Percentiles rank a stretch among this genome's conserved stretches.
phyloP scores from a whole-genome alignment of 208 protist species.

The Novymonas esmeraldas region DNA sequence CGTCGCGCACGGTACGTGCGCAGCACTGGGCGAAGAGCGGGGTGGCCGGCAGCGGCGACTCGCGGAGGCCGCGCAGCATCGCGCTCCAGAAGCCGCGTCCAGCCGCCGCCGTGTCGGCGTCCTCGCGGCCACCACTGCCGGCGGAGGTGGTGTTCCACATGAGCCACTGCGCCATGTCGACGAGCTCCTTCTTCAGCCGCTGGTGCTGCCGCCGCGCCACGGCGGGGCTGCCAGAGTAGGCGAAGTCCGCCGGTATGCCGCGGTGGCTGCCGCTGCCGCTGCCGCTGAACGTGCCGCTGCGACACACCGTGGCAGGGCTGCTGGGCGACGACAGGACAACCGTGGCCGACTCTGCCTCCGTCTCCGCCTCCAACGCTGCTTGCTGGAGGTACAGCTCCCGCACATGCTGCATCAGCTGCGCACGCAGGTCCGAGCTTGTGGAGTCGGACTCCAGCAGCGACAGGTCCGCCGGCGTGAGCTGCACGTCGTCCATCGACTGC shows the following conservation, averaged over 20 bases:
- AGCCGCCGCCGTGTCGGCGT: neutral
- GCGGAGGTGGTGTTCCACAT: conserved; percentile 23
- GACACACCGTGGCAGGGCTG: no score
- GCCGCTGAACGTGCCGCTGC: no score
- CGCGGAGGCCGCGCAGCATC: conserved; percentile 42
- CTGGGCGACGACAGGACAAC: no score
- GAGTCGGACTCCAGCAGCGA: conserved; percentile 33
- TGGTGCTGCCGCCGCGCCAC: conserved; percentile 29
- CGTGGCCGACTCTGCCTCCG: no score
- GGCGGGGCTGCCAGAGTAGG: conserved; percentile 14
- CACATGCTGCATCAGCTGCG: conserved; percentile 14
- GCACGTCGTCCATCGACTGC: conserved; percentile 17
- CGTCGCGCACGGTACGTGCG: conserved; percentile 49
- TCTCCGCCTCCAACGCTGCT: neutral
- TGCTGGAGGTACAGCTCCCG: neutral
- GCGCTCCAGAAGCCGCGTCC: conserved; percentile 40
- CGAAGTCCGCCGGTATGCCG: no score
- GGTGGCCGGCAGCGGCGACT: conserved; percentile 38
- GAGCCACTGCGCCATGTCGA: conserved; percentile 35
- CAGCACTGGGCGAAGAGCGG: conserved; percentile 55
- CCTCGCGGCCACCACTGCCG: no score
- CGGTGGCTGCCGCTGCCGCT: neutral
- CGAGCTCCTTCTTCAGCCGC: conserved; percentile 35
- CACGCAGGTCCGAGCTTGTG: conserved; percentile 9
- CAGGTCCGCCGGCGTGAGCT: conserved; percentile 30